Base-by-base conservation (phyloP, 2,329 filamentous ascomycete species). In the Colletotrichum caudatum region DNA sequence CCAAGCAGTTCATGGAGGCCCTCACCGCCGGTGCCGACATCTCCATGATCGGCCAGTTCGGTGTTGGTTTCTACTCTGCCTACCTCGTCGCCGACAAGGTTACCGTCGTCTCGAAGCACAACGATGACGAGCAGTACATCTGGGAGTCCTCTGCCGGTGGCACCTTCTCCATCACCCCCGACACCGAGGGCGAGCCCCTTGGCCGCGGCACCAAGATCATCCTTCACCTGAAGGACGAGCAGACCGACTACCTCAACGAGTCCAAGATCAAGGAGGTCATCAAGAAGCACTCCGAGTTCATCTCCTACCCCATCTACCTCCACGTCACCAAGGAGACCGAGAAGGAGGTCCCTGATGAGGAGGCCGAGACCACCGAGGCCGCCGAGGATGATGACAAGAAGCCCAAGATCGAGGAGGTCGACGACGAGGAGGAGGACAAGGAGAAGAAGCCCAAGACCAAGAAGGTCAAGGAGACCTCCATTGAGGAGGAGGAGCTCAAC, bases 211-310 rank as follows among this genome's bases (percentile, higher is more conserved):
- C 94, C 84, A 95, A 97, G 91, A 97, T 99, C 84, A 92, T 98
- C 85, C 94, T 99, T 74, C 94, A 98, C 90, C 90, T 99, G 81
- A 99, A 99, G 93, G 96, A 99, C 79, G 96, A 99, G 91, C 96
- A 99, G 90, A 89, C 88, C 76, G 96, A 98, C 85, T 99, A 97
- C 91, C 89, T 98, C 78, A 97, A 98, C 86, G 96, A 99, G 93
- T 90, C 90, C 89, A 96, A 95, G 90, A 93, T 99, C 90, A 99
- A 99, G 93, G 96, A 99, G 90, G 95, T 99, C 77, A 95, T 99
- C 90, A 98, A 98, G 94, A 99, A 99, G 94, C 96, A 99, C 93
- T 98, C 96, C 82, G 96, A 99, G 89, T 99, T 99, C 91, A 99
- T 99, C 89, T 98, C 96, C 63, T 99, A 99, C 91, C 96, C 96